Evolutionary conservation across 768 basidiomycete species (phyloP).

Genomic region (Xerocomellus intermedius): DNA sequence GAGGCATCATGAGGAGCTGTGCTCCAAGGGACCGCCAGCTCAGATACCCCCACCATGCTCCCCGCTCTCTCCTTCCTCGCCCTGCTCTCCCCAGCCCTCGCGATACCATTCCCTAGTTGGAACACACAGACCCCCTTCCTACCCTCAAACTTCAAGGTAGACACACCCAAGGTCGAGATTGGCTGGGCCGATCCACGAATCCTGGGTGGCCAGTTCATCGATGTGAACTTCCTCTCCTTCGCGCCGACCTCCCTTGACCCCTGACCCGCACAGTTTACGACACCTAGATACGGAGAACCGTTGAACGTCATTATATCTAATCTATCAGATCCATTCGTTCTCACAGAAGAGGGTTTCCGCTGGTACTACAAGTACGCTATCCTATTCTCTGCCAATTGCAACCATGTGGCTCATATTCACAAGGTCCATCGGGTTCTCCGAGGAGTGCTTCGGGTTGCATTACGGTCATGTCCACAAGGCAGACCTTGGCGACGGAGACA

Average conservation of each 20-base stretch:
- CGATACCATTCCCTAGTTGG: conserved; percentile 16
- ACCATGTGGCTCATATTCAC: neutral
- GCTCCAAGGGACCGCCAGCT: neutral
- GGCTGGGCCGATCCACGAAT: conserved; percentile 69
- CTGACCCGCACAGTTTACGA: conserved; percentile 54
- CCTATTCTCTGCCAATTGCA: neutral
- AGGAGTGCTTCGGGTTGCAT: conserved; percentile 81
- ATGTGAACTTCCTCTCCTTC: conserved; percentile 48
- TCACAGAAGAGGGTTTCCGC: conserved; percentile 70
- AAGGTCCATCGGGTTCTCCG: conserved; percentile 79
- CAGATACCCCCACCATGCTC: conserved; percentile 18
- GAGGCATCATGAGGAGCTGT: neutral
- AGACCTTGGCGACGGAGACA: conserved; percentile 80
- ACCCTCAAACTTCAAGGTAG: neutral
- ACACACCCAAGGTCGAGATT: conserved; percentile 22
- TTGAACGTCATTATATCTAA: conserved; percentile 82
- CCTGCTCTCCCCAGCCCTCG: conserved; percentile 12
- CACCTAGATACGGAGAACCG: conserved; percentile 68
- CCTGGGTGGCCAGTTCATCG: conserved; percentile 71
- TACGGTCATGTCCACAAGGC: conserved; percentile 74
- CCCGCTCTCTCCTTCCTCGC: conserved; percentile 8
- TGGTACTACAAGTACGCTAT: conserved; percentile 59
- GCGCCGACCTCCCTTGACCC: neutral
- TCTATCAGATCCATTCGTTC: conserved; percentile 73
- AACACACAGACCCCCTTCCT: conserved; percentile 9